Conservation (phyloP, 2,329 filamentous ascomycete species). For the Ophiostoma triangulosporum region DNA sequence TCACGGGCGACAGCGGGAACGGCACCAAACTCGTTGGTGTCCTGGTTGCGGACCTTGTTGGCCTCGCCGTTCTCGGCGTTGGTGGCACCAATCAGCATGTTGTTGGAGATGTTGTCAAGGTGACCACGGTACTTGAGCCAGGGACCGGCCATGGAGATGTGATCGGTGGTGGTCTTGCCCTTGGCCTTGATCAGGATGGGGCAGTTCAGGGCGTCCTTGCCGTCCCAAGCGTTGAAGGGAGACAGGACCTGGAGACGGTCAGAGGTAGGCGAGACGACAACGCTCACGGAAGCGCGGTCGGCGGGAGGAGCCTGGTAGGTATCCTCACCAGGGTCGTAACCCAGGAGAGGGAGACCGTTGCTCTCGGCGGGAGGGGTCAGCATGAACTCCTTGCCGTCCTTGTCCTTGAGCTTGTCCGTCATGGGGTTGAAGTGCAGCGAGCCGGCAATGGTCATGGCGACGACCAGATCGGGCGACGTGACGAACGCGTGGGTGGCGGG, state of each 20-base stretch:
- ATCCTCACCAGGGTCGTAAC: conserved; percentile 79
- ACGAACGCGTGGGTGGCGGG: conserved; percentile 35
- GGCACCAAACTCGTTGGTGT: conserved; percentile 69
- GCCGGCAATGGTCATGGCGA: conserved; percentile 27
- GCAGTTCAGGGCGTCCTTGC: conserved; percentile 71
- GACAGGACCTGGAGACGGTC: conserved; percentile 88
- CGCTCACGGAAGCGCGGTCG: conserved; percentile 58
- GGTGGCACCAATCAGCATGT: conserved; percentile 96
- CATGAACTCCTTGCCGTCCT: conserved; percentile 92
- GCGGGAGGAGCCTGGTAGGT: conserved; percentile 91
- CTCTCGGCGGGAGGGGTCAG: conserved; percentile 62
- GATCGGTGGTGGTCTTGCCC: conserved; percentile 94
- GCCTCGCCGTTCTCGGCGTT: conserved; percentile 93
- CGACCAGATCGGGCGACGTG: conserved; percentile 32
- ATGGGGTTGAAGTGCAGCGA: conserved; percentile 77
- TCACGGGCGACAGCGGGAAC: conserved; percentile 91
- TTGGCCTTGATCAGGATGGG: conserved; percentile 93
- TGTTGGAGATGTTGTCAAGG: conserved; percentile 99
- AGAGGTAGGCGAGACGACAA: conserved; percentile 75
- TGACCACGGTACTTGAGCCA: conserved; percentile 99
- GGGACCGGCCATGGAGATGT: conserved; percentile 93
- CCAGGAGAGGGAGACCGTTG: conserved; percentile 61
- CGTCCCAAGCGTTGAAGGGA: conserved; percentile 80
- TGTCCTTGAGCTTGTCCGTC: conserved; percentile 82
- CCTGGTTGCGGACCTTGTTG: conserved; percentile 92